Percentiles rank a stretch among this genome's conserved stretches.
These are phyloP conservation scores for Penicillium lagena DNA, from an alignment of 495 filamentous ascomycete genomes.

Conservation along the genomic window DNA sequence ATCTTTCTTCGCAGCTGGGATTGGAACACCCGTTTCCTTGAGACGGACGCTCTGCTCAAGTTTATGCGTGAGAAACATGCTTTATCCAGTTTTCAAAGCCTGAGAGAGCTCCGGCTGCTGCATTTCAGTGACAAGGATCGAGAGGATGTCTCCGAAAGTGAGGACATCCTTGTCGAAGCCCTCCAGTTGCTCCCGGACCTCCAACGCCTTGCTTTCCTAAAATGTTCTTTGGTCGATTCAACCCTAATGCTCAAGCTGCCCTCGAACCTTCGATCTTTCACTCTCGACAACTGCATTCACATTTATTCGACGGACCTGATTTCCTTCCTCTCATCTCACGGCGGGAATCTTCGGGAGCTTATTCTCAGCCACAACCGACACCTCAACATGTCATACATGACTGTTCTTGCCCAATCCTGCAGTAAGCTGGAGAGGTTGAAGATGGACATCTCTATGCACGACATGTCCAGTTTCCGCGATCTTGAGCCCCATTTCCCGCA, in stretches of 20 bases:
- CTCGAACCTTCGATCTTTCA: conserved; percentile 52
- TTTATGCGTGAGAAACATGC: conserved; percentile 49
- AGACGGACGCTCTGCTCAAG: conserved; percentile 38
- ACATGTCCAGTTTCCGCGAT: conserved; percentile 53
- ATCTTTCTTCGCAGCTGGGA: conserved; percentile 60
- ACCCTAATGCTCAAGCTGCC: conserved; percentile 57
- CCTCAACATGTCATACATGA: conserved; percentile 66
- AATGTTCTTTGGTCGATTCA: conserved; percentile 57
- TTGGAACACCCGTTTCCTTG: conserved; percentile 67
- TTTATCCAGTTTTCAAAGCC: conserved; percentile 48
- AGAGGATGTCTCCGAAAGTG: conserved; percentile 18
- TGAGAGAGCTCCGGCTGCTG: conserved; percentile 56
- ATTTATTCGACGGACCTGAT: conserved; percentile 53
- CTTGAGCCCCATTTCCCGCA: conserved; percentile 63
- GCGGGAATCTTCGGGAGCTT: conserved; percentile 54
- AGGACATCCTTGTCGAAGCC: conserved; percentile 47
- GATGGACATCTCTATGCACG: conserved; percentile 67
- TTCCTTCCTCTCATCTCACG: conserved; percentile 55
- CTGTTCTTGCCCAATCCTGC: conserved; percentile 53
- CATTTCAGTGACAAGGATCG: conserved; percentile 41
- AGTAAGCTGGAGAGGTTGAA: conserved; percentile 60
- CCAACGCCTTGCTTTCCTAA: conserved; percentile 58
- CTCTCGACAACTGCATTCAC: conserved; percentile 68
- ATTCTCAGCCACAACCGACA: conserved; percentile 69
- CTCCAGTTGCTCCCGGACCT: conserved; percentile 56